These are phyloP conservation scores for Aspergillus olivimuriae DNA, from an alignment of 495 filamentous ascomycete genomes.

Conservation along the genomic window DNA sequence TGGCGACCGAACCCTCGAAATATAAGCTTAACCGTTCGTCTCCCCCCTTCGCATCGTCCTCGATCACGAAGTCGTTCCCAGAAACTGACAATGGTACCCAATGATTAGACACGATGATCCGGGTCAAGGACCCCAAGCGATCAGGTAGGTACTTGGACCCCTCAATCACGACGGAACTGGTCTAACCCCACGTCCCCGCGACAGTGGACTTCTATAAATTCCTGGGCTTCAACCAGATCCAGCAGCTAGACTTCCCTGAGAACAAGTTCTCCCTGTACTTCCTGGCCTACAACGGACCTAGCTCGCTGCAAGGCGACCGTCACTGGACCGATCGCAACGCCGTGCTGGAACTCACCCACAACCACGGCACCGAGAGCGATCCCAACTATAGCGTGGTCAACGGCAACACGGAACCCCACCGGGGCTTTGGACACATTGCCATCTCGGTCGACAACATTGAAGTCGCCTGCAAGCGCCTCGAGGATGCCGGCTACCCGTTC, in stretches of 20 bases:
- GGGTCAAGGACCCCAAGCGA: constrained; percentile 88
- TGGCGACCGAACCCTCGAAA: constrained; percentile 71
- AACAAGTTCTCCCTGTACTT: constrained; percentile 77
- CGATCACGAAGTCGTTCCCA: constrained; percentile 4
- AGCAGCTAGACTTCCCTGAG: constrained; percentile 66
- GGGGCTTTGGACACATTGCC: constrained; percentile 86
- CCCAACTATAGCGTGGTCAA: constrained; percentile 75
- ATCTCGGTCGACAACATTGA: constrained; percentile 88
- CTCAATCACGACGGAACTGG: background rate
- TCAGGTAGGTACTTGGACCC: constrained; percentile 44
- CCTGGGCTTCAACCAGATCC: constrained; percentile 80
- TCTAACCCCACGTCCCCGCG: too few species aligned
- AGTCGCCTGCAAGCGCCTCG: constrained; percentile 78
- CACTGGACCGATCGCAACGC: constrained; percentile 80
- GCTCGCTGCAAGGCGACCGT: constrained; percentile 68
- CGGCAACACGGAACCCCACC: constrained; percentile 81
- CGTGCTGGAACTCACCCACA: constrained; percentile 91
- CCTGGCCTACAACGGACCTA: constrained; percentile 57
- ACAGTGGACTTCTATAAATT: constrained; percentile 91
- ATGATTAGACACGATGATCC: constrained; percentile 58
- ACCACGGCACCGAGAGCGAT: constrained; percentile 90
- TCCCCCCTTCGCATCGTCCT: background rate
- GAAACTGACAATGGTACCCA: constrained; percentile 9
- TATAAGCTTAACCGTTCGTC: constrained; percentile 84
- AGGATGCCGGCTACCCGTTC: constrained; percentile 84